These are phyloP conservation scores for Phytophthora capsici DNA, from an alignment of 352 stramenopile species.

Conservation along the genomic window DNA sequence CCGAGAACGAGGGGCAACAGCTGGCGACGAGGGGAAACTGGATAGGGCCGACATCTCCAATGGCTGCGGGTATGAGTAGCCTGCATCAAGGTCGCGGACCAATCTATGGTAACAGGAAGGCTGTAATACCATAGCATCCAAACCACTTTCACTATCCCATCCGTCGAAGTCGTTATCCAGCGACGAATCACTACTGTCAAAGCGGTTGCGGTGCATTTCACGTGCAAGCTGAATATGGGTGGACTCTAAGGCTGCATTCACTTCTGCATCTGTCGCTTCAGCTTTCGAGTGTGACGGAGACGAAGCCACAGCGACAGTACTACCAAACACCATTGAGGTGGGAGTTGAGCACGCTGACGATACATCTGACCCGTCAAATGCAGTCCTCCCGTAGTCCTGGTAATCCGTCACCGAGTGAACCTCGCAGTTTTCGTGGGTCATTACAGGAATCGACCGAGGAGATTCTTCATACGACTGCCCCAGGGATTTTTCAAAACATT, in stretches of 20 bases:
- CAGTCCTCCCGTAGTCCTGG: constrained; percentile 17
- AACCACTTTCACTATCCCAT: constrained; percentile 31
- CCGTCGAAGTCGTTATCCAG: constrained; percentile 25
- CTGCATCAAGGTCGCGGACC: constrained; percentile 61
- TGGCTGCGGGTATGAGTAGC: constrained; percentile 60
- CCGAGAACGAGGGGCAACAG: constrained; percentile 25
- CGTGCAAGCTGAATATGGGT: constrained; percentile 21
- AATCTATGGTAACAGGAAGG: constrained; percentile 52
- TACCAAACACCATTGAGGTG: constrained; percentile 33
- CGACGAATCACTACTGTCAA: constrained; percentile 13
- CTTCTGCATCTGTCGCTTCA: constrained; percentile 28
- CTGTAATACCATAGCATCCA: constrained; percentile 20
- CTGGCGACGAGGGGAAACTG: constrained; percentile 32
- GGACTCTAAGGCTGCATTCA: constrained; percentile 36
- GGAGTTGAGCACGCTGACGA: constrained; percentile 34
- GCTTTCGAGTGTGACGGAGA: constrained; percentile 33
- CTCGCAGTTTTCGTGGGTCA: constrained; percentile 33
- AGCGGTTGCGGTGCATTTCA: constrained; percentile 18
- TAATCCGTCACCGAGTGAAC: constrained; percentile 35
- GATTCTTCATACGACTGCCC: constrained; percentile 18
- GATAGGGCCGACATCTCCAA: constrained; percentile 37
- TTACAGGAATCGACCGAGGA: constrained; percentile 12
- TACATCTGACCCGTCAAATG: constrained; percentile 33
- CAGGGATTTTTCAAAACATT: constrained; percentile 53
- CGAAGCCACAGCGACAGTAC: constrained; percentile 40